Conservation (phyloP, 768 basidiomycete genomes). For the Trametes cubensis region DNA sequence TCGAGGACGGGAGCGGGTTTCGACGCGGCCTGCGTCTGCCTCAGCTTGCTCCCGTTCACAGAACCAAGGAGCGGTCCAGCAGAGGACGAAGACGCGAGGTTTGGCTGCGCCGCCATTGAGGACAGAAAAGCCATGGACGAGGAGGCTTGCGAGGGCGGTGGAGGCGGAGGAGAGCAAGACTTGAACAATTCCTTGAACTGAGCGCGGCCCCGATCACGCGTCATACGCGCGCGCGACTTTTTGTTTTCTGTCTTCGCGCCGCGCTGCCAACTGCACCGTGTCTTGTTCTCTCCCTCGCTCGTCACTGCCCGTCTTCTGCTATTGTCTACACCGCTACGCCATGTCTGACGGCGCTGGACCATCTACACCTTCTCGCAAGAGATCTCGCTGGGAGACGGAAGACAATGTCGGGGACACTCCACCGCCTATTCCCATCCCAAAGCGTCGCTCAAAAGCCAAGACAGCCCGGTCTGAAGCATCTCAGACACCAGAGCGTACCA, state of each 20-base stretch:
- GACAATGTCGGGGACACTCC: constrained; percentile 47
- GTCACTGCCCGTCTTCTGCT: not conserved
- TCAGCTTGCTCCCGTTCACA: constrained; percentile 21
- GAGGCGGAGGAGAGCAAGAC: constrained; percentile 23
- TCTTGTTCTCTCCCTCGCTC: not conserved
- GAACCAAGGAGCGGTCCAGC: constrained; percentile 16
- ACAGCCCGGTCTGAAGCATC: constrained; percentile 28
- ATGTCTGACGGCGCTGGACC: constrained; percentile 35
- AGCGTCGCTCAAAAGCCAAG: constrained; percentile 57
- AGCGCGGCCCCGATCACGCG: constrained; percentile 23
- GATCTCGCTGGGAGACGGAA: constrained; percentile 73
- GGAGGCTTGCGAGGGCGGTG: constrained; percentile 4
- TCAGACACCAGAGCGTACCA: constrained; percentile 28
- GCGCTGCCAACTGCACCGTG: not conserved
- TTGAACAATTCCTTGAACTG: constrained; percentile 20
- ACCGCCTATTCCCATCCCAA: constrained; percentile 46
- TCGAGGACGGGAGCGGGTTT: constrained; percentile 47
- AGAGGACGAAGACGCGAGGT: constrained; percentile 21
- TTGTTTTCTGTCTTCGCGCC: constrained; percentile 7
- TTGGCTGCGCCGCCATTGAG: constrained; percentile 13
- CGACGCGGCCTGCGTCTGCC: constrained; percentile 23
- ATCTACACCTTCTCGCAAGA: constrained; percentile 65
- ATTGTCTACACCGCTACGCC: not conserved
- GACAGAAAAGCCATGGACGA: constrained; percentile 19
- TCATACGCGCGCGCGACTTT: constrained; percentile 26